phyloP scores from a whole-genome alignment of 202 grass and related monocot genomes.

The Carex sylvatica region DNA sequence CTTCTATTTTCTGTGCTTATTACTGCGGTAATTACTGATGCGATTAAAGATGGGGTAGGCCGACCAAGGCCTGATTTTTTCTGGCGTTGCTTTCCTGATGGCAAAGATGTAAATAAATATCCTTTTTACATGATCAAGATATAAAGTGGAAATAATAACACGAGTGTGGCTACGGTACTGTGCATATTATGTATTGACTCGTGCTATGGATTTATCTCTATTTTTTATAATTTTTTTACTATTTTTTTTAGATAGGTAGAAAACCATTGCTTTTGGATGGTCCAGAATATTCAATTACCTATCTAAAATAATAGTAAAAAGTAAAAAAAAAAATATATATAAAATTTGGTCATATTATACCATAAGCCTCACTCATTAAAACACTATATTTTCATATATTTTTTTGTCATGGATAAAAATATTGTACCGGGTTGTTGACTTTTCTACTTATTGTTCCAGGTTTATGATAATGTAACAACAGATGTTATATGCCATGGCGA shows the following conservation, averaged over 20 bases:
- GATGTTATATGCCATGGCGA: slow-evolving; percentile 75
- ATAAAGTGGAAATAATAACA: neutral
- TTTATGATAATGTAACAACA: slow-evolving; percentile 65
- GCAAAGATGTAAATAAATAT: slow-evolving; percentile 45
- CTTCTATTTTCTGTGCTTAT: slow-evolving; percentile 86
- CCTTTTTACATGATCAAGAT: neutral
- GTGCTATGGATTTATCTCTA: too few species aligned
- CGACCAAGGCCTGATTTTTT: slow-evolving; percentile 90
- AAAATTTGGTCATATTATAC: too few species aligned
- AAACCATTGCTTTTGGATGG: too few species aligned
- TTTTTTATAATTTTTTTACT: too few species aligned
- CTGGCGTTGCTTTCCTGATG: slow-evolving; percentile 94
- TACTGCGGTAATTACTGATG: slow-evolving; percentile 85
- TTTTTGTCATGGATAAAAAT: neutral
- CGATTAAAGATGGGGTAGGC: slow-evolving; percentile 88
- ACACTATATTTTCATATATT: slow-evolving; percentile 7
- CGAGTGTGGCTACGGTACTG: too few species aligned
- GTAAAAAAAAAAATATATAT: too few species aligned
- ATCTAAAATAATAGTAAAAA: too few species aligned
- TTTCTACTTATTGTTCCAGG: slow-evolving; percentile 35
- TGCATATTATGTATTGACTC: too few species aligned
- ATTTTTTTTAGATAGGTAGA: too few species aligned
- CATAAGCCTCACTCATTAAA: too few species aligned
- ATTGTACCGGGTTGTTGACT: slow-evolving; percentile 4
- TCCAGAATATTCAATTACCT: too few species aligned